Conservation (phyloP, 129 eudicot genomes). For the Pulicaria dysenterica region DNA sequence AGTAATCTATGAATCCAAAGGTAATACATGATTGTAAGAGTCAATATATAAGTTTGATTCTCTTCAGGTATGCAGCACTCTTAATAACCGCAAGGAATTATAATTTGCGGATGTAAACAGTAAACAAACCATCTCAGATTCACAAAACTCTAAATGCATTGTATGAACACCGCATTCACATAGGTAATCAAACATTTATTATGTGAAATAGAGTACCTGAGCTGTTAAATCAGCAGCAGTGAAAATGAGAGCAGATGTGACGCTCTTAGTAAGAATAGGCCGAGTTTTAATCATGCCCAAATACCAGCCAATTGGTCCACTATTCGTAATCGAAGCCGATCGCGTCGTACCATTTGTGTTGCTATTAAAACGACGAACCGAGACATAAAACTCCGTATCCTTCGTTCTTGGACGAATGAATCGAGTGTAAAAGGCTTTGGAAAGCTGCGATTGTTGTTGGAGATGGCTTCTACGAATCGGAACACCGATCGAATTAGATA, state of each 20-base stretch:
- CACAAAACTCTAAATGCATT: conserved; percentile 7
- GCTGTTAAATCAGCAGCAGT: conserved; percentile 86
- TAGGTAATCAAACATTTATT: background rate
- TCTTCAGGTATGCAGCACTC: no score
- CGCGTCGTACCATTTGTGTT: conserved; percentile 29
- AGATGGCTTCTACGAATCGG: conserved; percentile 26
- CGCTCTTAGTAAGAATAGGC: conserved; percentile 79
- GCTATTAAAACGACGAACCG: conserved; percentile 14
- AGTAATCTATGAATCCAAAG: conserved; percentile 1
- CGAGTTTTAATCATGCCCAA: conserved; percentile 68
- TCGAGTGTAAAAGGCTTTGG: conserved; percentile 37
- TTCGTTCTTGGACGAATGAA: conserved; percentile 31
- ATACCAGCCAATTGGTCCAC: conserved; percentile 71
- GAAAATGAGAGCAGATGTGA: conserved; percentile 68
- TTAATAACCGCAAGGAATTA: no score
- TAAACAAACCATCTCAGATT: background rate
- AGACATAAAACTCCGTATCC: conserved; percentile 26
- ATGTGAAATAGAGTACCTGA: conserved; percentile 49
- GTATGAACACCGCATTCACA: background rate
- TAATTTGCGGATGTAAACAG: no score
- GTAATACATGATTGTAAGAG: background rate
- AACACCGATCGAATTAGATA: conserved; percentile 23
- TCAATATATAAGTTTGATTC: no score
- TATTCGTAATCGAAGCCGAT: conserved; percentile 33
- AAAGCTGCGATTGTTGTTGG: conserved; percentile 31